Evolutionary conservation across 2,329 filamentous ascomycete genomes (phyloP).

Genomic region (Sordariomycetes sp.): DNA sequence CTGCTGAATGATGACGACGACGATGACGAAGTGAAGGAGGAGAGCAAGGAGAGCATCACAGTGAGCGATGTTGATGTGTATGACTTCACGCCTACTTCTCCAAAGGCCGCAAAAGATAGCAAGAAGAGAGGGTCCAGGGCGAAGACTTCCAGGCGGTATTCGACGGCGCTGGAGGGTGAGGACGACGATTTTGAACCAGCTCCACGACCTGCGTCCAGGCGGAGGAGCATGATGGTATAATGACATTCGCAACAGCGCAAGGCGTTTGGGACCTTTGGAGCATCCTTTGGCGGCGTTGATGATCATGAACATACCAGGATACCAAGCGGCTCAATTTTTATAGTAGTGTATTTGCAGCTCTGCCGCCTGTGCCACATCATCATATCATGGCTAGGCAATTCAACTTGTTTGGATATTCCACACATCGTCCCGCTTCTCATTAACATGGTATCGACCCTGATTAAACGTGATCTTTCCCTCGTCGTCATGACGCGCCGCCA

Average conservation of each 20-base stretch:
- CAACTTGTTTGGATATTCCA: neutral
- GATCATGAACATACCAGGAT: slow-evolving; percentile 4
- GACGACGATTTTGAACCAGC: slow-evolving; percentile 14
- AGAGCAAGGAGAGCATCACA: slow-evolving; percentile 7
- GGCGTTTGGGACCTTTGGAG: too few relatives aligned
- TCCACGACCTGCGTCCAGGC: slow-evolving; percentile 27
- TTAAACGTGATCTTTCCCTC: slow-evolving; percentile 2
- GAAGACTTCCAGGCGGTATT: slow-evolving; percentile 26
- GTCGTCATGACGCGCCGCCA: slow-evolving; percentile 35
- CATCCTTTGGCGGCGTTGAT: too few relatives aligned
- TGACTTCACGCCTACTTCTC: slow-evolving; percentile 42
- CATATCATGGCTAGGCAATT: neutral
- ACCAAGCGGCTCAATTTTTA: slow-evolving; percentile 1
- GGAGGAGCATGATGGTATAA: slow-evolving; percentile 54
- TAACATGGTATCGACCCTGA: neutral
- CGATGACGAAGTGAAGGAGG: slow-evolving; percentile 8
- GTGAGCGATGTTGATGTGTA: slow-evolving; percentile 38
- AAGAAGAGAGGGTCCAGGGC: slow-evolving; percentile 14
- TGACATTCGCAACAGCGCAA: neutral
- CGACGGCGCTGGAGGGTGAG: slow-evolving; percentile 26
- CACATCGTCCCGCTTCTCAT: neutral
- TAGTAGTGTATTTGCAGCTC: neutral
- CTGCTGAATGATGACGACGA: slow-evolving; percentile 7
- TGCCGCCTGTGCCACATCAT: too few relatives aligned
- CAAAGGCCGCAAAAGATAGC: slow-evolving; percentile 21